These are phyloP conservation scores for Wilhelminamyces savonicus DNA, from an alignment of 805 yeast species.

Conservation along the genomic window DNA sequence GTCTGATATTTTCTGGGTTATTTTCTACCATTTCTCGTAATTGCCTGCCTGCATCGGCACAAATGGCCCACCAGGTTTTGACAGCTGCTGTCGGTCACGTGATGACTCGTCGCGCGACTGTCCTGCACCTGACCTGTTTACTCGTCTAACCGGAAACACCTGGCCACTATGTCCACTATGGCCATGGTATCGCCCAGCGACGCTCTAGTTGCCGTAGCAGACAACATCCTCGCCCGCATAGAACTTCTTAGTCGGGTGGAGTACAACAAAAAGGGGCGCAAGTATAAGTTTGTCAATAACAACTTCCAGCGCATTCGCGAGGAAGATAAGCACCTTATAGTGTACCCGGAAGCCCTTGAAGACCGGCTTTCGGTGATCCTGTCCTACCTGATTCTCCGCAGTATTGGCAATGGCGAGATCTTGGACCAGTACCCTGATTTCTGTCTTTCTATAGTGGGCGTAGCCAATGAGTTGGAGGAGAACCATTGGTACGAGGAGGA, in stretches of 20 bases:
- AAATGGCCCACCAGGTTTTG: too few relatives aligned
- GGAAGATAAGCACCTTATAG: constrained; percentile 42
- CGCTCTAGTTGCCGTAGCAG: too few relatives aligned
- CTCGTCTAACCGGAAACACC: too few relatives aligned
- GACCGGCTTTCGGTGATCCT: constrained; percentile 33
- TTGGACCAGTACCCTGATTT: constrained; percentile 31
- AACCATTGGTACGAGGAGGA: constrained; percentile 46
- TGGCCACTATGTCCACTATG: too few relatives aligned
- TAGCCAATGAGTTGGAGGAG: constrained; percentile 43
- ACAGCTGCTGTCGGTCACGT: too few relatives aligned
- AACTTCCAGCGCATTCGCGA: constrained; percentile 43
- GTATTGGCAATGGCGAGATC: constrained; percentile 30
- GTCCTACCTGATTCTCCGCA: constrained; percentile 36
- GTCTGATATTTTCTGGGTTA: too few relatives aligned
- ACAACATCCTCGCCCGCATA: constrained; percentile 28
- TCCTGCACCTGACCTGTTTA: too few relatives aligned
- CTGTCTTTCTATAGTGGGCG: constrained; percentile 43
- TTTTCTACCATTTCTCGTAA: too few relatives aligned
- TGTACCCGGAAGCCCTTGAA: constrained; percentile 24
- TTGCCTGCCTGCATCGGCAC: too few relatives aligned
- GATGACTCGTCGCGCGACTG: too few relatives aligned
- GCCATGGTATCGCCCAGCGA: too few relatives aligned
- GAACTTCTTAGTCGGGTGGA: constrained; percentile 28
- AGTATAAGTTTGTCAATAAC: constrained; percentile 43
- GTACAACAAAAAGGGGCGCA: constrained; percentile 39